These are phyloP conservation scores for Backusella australiensis DNA, from an alignment of 192 early-diverging fungal genomes.

Conservation along the genomic window DNA sequence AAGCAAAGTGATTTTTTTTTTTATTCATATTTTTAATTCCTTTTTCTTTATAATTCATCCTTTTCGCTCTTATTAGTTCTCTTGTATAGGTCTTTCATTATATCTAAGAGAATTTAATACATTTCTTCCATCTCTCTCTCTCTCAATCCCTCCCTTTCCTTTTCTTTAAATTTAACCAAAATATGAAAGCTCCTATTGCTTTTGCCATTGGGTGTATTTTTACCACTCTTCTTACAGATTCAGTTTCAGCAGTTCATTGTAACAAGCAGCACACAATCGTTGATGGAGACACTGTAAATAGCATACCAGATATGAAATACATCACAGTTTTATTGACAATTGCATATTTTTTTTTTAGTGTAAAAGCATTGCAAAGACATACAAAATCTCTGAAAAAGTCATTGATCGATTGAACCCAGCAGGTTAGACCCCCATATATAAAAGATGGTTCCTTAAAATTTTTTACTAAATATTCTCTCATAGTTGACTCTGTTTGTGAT, in stretches of 20 bases:
- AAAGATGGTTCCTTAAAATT: not conserved
- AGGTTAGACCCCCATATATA: not conserved
- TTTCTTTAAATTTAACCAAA: not conserved
- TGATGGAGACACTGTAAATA: not conserved
- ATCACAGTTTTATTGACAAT: not conserved
- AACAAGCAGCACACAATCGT: not conserved
- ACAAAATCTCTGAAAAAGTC: not conserved
- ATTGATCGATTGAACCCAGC: not conserved
- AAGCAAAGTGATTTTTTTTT: not conserved
- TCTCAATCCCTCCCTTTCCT: not conserved
- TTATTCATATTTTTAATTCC: not conserved
- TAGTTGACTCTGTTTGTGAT: not conserved
- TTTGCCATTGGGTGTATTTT: constrained; percentile 1
- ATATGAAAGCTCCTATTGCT: constrained; percentile 7
- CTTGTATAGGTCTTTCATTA: not conserved
- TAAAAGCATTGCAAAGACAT: not conserved
- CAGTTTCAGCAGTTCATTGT: not conserved
- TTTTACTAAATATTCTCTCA: not conserved
- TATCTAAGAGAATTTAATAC: not conserved
- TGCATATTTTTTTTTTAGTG: not conserved
- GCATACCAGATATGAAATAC: too few species aligned
- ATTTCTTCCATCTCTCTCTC: not conserved
- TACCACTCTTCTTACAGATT: not conserved
- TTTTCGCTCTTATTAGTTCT: not conserved
- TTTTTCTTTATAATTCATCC: not conserved